Evolutionary conservation across 257 asterid species (phyloP), one percentile per base, ranked within the genome.

Genomic region (Oldenlandia corymbosa): DNA sequence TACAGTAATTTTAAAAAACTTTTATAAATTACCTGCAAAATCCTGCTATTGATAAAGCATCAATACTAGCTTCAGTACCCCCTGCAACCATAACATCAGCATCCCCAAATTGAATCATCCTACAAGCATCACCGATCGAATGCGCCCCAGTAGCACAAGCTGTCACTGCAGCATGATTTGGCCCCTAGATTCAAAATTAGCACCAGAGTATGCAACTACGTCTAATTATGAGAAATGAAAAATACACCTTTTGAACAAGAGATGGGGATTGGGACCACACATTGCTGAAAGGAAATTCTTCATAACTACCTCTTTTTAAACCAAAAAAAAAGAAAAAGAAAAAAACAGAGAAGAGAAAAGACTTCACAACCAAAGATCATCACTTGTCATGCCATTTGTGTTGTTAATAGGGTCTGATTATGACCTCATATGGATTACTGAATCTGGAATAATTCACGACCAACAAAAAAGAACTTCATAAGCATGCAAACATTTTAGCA

Each of bases 71-170:
- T 76, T 92, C 97, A 48, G 99, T 92, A 56, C 99, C 99, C 10
- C 99, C 97, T 0, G 99, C 95, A 76, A 92, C 91, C 97, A 89
- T 92, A 62, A 89, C 99, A 78, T 89, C 91, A 68, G 79, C 96
- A 85, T 89, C 99, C 51, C 99, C 99, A 72, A 83, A 85, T 62
- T 81, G 99, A 73, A 92, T 92, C 97, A 92, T 92, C 84, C 96
- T 87, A 36, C 85, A 70, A 49, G 97, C 96, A 77, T 92, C 99
- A 68, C 99, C 99, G 56, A 92, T 81, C 37, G 88, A 92, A 79
- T 92, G 97, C 39, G 99, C 94, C 73, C 97, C 99, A 41, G 99
- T 89, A 46, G 99, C 99, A 81, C 99, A 89, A 67, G 99, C 99
- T 78, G 97, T 92, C 73, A 89, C 97, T 79, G 99, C 91, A 69